Percentiles rank a stretch among this genome's conserved stretches.
phyloP scores from a whole-genome alignment of 345 rosid genomes.

The Gossypium mustelinum region DNA sequence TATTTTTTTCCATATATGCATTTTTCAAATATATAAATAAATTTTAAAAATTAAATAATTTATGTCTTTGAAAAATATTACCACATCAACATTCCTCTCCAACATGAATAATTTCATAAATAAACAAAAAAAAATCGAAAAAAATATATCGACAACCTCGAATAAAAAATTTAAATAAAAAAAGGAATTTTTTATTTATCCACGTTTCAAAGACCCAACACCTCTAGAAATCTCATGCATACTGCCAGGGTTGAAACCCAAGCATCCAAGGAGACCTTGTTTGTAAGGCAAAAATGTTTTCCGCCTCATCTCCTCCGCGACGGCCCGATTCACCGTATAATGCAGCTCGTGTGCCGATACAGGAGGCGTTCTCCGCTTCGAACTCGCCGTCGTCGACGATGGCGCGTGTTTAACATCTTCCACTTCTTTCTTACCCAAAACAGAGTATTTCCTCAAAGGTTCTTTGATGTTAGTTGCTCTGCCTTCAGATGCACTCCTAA shows the following conservation, averaged over 20 bases:
- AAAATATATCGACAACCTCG: not conserved
- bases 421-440: constrained; percentile 41
- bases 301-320: constrained; percentile 79
- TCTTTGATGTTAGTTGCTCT: constrained; percentile 48
- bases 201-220: constrained; percentile 73
- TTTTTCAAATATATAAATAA: not conserved
- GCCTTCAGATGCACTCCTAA: constrained; percentile 92
- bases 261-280: constrained; percentile 81
- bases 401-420: constrained; percentile 42
- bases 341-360: constrained; percentile 81
- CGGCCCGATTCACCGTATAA: constrained; percentile 82
- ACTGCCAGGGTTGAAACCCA: constrained; percentile 67
- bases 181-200: constrained; percentile 28
- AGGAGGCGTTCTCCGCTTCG: constrained; percentile 32
- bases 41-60: not conserved
- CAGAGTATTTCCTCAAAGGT: constrained; percentile 40
- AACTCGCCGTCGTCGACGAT: constrained; percentile 27
- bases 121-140: not conserved
- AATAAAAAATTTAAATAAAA: not conserved
- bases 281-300: constrained; percentile 87
- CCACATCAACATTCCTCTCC: not conserved
- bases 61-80: not conserved
- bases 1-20: not conserved
- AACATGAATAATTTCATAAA: constrained; percentile 13
- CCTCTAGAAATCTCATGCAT: constrained; percentile 63